Conservation (phyloP, 2,329 filamentous ascomycete genomes). For the Penicillium sp. region DNA sequence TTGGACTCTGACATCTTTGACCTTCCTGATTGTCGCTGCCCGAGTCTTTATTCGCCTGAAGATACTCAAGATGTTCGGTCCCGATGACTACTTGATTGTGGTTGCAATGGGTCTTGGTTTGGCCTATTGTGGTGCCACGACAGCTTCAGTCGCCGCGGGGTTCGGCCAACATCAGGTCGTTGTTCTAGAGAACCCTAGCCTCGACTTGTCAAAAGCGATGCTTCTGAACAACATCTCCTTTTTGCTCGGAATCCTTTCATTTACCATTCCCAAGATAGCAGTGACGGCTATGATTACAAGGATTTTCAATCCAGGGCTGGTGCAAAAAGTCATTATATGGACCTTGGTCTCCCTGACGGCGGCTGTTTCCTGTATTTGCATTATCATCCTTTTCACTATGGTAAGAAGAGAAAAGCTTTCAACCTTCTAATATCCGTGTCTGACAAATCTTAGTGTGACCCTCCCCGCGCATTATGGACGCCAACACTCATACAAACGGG, state of each 20-base stretch:
- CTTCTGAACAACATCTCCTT: constrained; percentile 33
- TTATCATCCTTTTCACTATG: constrained; percentile 49
- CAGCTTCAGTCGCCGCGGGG: constrained; percentile 41
- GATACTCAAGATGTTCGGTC: constrained; percentile 38
- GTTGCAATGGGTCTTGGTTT: constrained; percentile 40
- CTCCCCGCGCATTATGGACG: constrained; percentile 45
- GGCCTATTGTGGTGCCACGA: constrained; percentile 39
- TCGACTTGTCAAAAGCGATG: constrained; percentile 32
- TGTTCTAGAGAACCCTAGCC: not conserved
- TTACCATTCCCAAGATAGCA: constrained; percentile 35
- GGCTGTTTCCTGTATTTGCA: constrained; percentile 37
- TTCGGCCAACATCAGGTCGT: constrained; percentile 44
- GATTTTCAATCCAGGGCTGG: constrained; percentile 30
- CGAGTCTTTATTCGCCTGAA: constrained; percentile 39
- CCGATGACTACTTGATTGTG: constrained; percentile 45
- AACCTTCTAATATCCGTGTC: not conserved
- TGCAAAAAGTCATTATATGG: constrained; percentile 28
- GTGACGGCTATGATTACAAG: constrained; percentile 32
- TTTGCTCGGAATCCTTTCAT: constrained; percentile 34
- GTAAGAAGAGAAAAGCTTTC: not conserved
- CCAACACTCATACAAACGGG: not conserved
- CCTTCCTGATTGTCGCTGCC: constrained; percentile 35
- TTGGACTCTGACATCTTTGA: constrained; percentile 37
- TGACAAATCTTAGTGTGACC: constrained; percentile 39
- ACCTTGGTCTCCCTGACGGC: constrained; percentile 35